phyloP scores from a whole-genome alignment of 2,329 filamentous ascomycete genomes.

The Fusarium globosum region DNA sequence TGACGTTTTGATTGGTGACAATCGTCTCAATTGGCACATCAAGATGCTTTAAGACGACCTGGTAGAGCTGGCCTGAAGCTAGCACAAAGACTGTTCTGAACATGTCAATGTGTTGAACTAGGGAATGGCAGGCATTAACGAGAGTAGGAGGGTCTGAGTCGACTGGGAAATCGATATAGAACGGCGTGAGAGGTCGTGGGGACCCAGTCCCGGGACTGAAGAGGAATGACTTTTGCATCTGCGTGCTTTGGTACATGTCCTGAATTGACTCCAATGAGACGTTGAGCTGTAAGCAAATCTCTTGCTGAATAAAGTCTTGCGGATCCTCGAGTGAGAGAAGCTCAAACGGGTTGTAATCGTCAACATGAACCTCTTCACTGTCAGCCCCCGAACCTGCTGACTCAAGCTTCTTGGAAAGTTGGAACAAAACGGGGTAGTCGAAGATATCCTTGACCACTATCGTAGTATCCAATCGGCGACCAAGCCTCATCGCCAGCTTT shows the following conservation, averaged over 20 bases:
- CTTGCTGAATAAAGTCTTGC: not conserved
- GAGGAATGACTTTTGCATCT: slow-evolving; percentile 11
- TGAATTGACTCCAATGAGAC: not conserved
- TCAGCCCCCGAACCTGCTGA: not conserved
- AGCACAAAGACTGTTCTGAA: slow-evolving; percentile 17
- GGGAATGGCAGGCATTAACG: not conserved
- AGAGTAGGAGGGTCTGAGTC: not conserved
- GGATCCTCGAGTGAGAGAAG: not conserved
- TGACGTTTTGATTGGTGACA: not conserved
- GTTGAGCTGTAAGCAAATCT: not conserved
- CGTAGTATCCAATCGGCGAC: not conserved
- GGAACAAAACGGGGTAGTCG: slow-evolving; percentile 2
- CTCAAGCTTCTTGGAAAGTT: not conserved
- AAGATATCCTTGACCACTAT: slow-evolving; percentile 16
- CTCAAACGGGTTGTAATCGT: not conserved
- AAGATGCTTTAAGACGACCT: slow-evolving; percentile 5
- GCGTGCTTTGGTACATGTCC: not conserved
- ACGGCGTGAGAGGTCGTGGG: not conserved
- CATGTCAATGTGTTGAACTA: slow-evolving; percentile 1
- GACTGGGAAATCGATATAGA: slow-evolving; percentile 10
- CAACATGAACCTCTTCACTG: not conserved
- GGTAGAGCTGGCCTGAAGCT: not conserved
- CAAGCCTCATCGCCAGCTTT: slow-evolving; percentile 7
- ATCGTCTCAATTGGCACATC: not conserved
- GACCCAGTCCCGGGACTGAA: not conserved